Percentiles rank a stretch among this genome's conserved stretches.
Evolutionary conservation across 75 land plant species (phyloP).

Genomic region (Cupressus sempervirens): DNA sequence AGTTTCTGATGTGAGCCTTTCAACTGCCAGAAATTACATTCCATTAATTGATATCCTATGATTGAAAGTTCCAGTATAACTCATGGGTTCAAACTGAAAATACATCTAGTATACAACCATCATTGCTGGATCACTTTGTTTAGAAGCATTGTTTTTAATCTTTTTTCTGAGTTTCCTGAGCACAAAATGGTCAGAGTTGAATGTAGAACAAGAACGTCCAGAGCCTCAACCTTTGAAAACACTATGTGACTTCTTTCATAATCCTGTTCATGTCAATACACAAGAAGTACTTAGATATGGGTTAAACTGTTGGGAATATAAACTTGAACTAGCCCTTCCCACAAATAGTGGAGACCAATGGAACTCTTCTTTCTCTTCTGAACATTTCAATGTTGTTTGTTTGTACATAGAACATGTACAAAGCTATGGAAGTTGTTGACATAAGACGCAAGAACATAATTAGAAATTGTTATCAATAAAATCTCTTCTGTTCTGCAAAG

Average conservation of each 20-base stretch:
- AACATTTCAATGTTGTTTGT: background rate
- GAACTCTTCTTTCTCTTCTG: background rate
- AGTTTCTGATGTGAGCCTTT: background rate
- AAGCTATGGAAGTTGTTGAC: background rate
- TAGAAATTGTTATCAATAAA: background rate
- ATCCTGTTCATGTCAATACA: background rate
- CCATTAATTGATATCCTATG: background rate
- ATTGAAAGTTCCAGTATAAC: background rate
- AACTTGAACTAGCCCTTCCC: background rate
- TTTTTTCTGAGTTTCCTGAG: constrained; percentile 4
- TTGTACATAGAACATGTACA: constrained; percentile 1
- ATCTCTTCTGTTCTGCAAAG: background rate
- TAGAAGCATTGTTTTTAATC: constrained; percentile 2
- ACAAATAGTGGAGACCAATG: background rate
- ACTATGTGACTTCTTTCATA: constrained; percentile 5
- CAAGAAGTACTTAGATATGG: background rate
- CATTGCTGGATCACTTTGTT: constrained; percentile 2
- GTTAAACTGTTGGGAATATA: background rate
- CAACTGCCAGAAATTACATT: background rate
- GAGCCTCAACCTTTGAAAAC: background rate
- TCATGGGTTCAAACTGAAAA: background rate
- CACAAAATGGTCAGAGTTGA: constrained; percentile 3
- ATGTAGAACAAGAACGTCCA: constrained; percentile 7
- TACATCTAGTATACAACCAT: background rate
- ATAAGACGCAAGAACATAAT: background rate